A percentile compares a stretch with the other conserved stretches of the same genome.
These are phyloP conservation scores for Penicillium subrubescens DNA, from an alignment of 495 filamentous ascomycete species.

Conservation along the genomic window DNA sequence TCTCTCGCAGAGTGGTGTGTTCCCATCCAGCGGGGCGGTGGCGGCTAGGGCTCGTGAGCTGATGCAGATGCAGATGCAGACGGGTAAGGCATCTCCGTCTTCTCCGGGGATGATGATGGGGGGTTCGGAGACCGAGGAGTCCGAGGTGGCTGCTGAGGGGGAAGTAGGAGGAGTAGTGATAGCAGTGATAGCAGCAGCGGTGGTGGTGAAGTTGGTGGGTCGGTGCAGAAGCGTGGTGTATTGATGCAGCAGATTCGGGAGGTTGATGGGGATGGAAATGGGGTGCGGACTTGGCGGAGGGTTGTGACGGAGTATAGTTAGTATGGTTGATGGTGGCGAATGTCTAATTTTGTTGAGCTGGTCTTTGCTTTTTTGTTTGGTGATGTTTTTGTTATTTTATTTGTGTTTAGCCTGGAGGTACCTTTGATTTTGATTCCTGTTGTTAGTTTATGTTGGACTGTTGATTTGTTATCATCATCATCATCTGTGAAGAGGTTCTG, in stretches of 20 bases:
- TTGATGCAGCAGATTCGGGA: constrained; percentile 34
- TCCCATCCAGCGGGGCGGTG: constrained; percentile 35
- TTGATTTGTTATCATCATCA: not conserved
- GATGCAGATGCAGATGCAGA: constrained; percentile 9
- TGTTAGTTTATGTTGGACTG: constrained; percentile 1
- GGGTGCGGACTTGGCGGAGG: constrained; percentile 36
- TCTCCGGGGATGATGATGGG: not conserved
- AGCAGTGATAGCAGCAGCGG: not conserved
- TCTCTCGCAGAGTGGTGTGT: constrained; percentile 33
- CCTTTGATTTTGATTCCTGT: constrained; percentile 5
- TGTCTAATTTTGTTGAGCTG: not conserved
- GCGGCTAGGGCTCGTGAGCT: constrained; percentile 25
- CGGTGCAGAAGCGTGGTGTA: constrained; percentile 30
- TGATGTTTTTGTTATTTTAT: not conserved
- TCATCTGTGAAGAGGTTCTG: no score
- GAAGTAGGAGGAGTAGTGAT: no score
- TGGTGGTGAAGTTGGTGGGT: not conserved
- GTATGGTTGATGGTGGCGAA: not conserved
- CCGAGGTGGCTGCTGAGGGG: not conserved
- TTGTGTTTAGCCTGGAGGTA: constrained; percentile 1
- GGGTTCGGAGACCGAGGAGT: not conserved
- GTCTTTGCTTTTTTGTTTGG: constrained; percentile 1
- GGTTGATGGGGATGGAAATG: constrained; percentile 31
- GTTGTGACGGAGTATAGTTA: constrained; percentile 43
- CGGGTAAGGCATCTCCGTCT: constrained; percentile 2